A percentile compares a stretch with the other conserved stretches of the same genome.
Evolutionary conservation across 2,329 filamentous ascomycete species (phyloP).

Genomic region (Nemania diffusa): DNA sequence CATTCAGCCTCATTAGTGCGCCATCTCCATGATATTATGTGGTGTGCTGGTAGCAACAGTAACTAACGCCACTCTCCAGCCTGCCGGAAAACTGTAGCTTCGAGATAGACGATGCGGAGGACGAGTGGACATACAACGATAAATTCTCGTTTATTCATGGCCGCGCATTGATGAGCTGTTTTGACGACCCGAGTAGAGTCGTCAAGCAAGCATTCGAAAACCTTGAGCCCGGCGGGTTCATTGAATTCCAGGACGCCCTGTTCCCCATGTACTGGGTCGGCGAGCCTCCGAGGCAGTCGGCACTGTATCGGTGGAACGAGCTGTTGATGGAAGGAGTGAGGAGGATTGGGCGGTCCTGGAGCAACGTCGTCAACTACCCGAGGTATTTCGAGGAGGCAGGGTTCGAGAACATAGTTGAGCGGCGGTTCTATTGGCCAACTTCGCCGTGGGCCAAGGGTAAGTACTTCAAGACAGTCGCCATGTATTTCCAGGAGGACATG

Average conservation of each 20-base stretch:
- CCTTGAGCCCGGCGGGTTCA: conserved; percentile 52
- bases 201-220: conserved; percentile 57
- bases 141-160: conserved; percentile 65
- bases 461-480: conserved; percentile 50
- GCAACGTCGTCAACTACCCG: conserved; percentile 45
- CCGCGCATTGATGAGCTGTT: conserved; percentile 60
- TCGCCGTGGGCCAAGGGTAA: conserved; percentile 52
- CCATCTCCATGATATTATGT: background rate
- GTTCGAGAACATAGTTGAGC: conserved; percentile 48
- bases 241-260: conserved; percentile 52
- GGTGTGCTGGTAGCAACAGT: background rate
- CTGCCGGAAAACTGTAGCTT: conserved; percentile 65
- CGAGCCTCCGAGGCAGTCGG: conserved; percentile 47
- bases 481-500: conserved; percentile 48
- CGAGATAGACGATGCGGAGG: conserved; percentile 64
- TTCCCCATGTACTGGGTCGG: conserved; percentile 48
- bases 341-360: conserved; percentile 46
- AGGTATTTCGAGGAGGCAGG: conserved; percentile 47
- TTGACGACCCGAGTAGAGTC: conserved; percentile 61
- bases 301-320: conserved; percentile 49
- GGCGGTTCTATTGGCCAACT: conserved; percentile 48
- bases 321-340: conserved; percentile 48
- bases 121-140: conserved; percentile 60
- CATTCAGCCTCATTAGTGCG: conserved; percentile 55
- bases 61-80: conserved; percentile 33